Evolutionary conservation across 2,329 filamentous ascomycete species (phyloP).

Genomic region (Microdochium trichocladiopsis): DNA sequence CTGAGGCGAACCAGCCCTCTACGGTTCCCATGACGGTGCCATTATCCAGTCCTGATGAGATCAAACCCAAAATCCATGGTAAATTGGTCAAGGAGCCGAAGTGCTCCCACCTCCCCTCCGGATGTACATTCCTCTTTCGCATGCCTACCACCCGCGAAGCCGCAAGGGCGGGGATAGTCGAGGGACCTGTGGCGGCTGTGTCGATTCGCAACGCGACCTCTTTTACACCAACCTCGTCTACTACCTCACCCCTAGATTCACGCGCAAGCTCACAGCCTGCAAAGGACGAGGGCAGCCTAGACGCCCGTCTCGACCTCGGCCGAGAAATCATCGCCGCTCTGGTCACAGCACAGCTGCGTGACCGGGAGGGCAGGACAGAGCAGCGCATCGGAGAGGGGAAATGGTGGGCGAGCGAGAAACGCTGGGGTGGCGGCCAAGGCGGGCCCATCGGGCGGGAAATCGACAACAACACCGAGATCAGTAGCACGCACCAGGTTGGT

Average conservation of each 20-base stretch:
- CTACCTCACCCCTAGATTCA: slow-evolving; percentile 2
- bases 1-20: slow-evolving; percentile 1
- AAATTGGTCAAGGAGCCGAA: slow-evolving; percentile 20
- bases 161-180: slow-evolving; percentile 50
- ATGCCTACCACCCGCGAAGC: slow-evolving; percentile 52
- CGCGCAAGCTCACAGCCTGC: not conserved
- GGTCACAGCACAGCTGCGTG: slow-evolving; percentile 56
- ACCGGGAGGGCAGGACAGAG: slow-evolving; percentile 49
- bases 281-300: slow-evolving; percentile 23
- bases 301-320: slow-evolving; percentile 55
- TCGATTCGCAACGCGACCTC: slow-evolving; percentile 47
- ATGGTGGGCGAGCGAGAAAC: slow-evolving; percentile 55
- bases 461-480: slow-evolving; percentile 20
- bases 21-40: not conserved
- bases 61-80: slow-evolving; percentile 1
- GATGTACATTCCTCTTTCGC: slow-evolving; percentile 53
- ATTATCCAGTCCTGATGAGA: not conserved
- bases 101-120: slow-evolving; percentile 48
- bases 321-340: slow-evolving; percentile 54
- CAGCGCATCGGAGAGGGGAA: slow-evolving; percentile 47
- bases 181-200: slow-evolving; percentile 55
- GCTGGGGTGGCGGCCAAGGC: slow-evolving; percentile 57
- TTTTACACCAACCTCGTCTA: slow-evolving; percentile 27
- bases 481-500: not conserved
- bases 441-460: slow-evolving; percentile 57